Percentiles rank a stretch among this genome's conserved stretches.
phyloP scores from a whole-genome alignment of 148 eudicot genomes.

The Tetragonia tetragonoides region DNA sequence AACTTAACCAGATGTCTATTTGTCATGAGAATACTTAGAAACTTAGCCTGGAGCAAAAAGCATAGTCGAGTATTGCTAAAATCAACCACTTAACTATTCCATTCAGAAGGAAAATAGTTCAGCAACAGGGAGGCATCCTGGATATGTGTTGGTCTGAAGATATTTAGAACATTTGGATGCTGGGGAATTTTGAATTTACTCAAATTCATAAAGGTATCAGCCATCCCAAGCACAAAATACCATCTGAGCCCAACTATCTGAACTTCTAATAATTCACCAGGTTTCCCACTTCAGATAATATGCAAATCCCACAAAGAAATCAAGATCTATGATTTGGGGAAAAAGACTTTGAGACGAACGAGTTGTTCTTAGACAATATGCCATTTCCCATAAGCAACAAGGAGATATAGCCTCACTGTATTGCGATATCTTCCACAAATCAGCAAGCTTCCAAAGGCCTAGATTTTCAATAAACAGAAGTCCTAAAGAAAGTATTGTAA shows the following conservation, averaged over 20 bases:
- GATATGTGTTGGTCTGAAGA: not conserved
- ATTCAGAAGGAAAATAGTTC: not conserved
- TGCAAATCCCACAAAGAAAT: not conserved
- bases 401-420: not conserved
- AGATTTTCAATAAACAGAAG: not conserved
- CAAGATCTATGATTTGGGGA: not conserved
- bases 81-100: not conserved
- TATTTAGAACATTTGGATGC: not conserved
- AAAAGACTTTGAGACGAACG: not conserved
- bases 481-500: not conserved
- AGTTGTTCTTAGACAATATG: not conserved
- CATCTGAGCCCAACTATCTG: slow-evolving; percentile 2
- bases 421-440: not conserved
- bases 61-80: not conserved
- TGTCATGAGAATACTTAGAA: not conserved
- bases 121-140: not conserved
- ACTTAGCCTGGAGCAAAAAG: not conserved
- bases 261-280: not conserved
- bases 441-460: not conserved
- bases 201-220: not conserved
- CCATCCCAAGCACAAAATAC: not conserved
- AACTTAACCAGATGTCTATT: not conserved
- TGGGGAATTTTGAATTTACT: not conserved
- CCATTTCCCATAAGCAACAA: not conserved
- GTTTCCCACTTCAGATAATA: not conserved